Evolutionary conservation across 192 early-diverging fungal genomes (phyloP).

Genomic region (Coemansia sp.): DNA sequence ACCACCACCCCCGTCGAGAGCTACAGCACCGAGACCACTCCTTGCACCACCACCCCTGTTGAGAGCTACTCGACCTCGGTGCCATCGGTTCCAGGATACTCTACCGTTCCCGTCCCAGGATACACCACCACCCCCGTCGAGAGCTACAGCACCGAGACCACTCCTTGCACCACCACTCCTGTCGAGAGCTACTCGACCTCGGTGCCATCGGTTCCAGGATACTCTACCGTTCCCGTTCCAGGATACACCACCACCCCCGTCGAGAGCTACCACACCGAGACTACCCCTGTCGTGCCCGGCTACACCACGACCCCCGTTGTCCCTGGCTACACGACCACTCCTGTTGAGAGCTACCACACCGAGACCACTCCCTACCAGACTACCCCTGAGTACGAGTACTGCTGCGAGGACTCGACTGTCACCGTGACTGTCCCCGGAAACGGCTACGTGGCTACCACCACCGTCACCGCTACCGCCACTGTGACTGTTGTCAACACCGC

Average conservation of each 20-base stretch:
- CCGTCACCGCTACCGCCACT: constrained; percentile 22
- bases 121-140: background rate
- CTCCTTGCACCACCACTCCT: background rate
- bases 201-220: background rate
- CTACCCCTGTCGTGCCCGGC: constrained; percentile 5
- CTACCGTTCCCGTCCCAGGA: background rate
- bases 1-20: constrained; percentile 13
- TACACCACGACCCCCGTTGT: constrained; percentile 14
- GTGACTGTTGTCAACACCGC: background rate
- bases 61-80: background rate
- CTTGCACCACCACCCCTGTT: background rate
- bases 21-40: constrained; percentile 3
- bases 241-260: constrained; percentile 11
- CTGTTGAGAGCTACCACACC: constrained; percentile 6
- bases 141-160: constrained; percentile 2
- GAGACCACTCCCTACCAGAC: background rate
- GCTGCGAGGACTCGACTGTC: constrained; percentile 50
- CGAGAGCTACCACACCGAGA: constrained; percentile 11
- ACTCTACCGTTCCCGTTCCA: constrained; percentile 9
- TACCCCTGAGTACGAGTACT: constrained; percentile 43
- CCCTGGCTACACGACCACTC: constrained; percentile 17
- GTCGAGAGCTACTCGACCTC: constrained; percentile 18
- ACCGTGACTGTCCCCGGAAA: constrained; percentile 34
- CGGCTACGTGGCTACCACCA: constrained; percentile 19
- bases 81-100: background rate